Base-by-base conservation (phyloP, 805 yeast species). In the Pichia phayaonensis region DNA sequence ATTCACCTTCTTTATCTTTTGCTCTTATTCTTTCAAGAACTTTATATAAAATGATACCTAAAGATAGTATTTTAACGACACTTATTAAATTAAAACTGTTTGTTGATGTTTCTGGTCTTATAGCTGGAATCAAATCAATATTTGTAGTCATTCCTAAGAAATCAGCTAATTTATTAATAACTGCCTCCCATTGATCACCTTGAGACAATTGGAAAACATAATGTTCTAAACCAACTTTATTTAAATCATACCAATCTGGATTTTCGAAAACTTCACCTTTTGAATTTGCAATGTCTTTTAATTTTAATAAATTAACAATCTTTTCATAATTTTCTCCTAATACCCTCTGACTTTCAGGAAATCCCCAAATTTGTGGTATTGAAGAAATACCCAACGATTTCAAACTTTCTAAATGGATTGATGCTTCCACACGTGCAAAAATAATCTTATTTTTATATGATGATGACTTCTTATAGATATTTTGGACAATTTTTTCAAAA, bases 311-410 rank as follows among this genome's bases (percentile, higher is more conserved):
- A 23, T n/a, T 48, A 15, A 11, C 10, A n/a, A 34, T 16, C 20
- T 34, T 23, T 13, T 46, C 47, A 8, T 42, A 26, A 13, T 42
- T 26, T 6, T 40, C 34, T 13, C 58, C 58, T 27, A 50, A 44
- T 3, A 51, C 53, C 3, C 20, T 45, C n/a, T 42, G 42, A 38
- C 56, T 50, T 15, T 49, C 46, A 15, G 90, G 89, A 49, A 78
- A 73, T 2, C 84, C 68, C 80, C 89, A 79, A n/a, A 83, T 56
- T 52, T 79, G 82, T 1, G 95, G 94, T 3, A 83, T 79, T 2
- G 78, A 68, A 3, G 65, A 65, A 50, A 85, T 59, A 3, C 67
- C 62, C 47, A 82, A 57, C 11, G 66, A 63, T 24, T 66, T 61
- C 52, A 78, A 75, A 23, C 75, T 58, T 4, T 62, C 59, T 12